These are phyloP conservation scores for Fusarium graminum DNA, from an alignment of 2,329 filamentous ascomycete genomes.

Conservation along the genomic window DNA sequence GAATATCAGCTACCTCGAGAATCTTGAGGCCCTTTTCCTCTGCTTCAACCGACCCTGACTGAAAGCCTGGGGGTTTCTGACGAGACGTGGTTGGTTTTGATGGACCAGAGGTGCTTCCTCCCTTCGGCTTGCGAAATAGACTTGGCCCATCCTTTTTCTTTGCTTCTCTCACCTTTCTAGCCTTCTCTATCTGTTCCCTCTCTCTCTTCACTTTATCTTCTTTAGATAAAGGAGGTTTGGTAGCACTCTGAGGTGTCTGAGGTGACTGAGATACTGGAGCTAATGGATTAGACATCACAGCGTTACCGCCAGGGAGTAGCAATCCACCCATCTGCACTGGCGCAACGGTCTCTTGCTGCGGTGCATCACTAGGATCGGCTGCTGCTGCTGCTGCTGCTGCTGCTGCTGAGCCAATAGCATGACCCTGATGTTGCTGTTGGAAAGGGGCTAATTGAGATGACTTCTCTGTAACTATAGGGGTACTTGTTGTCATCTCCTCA, in stretches of 20 bases:
- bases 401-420: background rate
- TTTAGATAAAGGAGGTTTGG: background rate
- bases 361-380: background rate
- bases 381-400: background rate
- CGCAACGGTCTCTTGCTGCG: background rate
- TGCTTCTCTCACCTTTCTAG: constrained; percentile 2
- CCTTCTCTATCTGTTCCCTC: background rate
- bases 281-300: background rate
- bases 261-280: background rate
- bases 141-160: constrained; percentile 7
- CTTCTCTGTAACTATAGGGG: background rate
- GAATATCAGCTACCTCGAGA: constrained; percentile 1
- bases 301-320: constrained; percentile 35
- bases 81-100: constrained; percentile 2
- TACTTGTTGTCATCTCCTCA: background rate
- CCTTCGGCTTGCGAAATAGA: constrained; percentile 10
- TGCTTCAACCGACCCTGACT: background rate
- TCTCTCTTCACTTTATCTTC: background rate
- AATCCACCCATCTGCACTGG: constrained; percentile 7
- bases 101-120: background rate
- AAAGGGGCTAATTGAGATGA: background rate
- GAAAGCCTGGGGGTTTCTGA: background rate
- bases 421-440: background rate
- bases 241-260: background rate
- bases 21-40: constrained; percentile 7